These are phyloP conservation scores for Ophiosphaerella korrae DNA, from an alignment of 2,329 filamentous ascomycete species.

Conservation along the genomic window DNA sequence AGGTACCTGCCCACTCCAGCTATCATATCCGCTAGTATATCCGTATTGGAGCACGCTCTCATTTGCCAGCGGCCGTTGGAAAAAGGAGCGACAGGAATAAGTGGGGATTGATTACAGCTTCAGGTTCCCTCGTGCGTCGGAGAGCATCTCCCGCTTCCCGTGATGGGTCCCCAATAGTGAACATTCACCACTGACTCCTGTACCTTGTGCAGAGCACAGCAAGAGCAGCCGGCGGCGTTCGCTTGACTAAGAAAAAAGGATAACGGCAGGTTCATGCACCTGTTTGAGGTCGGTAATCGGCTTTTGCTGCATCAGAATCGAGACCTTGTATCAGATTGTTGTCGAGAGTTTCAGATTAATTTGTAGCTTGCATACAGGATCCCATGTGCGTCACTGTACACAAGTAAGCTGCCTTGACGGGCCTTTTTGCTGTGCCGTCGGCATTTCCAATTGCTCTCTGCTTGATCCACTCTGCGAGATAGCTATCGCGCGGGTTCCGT, in stretches of 20 bases:
- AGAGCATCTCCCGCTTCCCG: too few species aligned
- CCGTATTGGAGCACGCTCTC: neutral
- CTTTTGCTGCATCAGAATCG: conserved; percentile 41
- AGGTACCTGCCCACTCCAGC: neutral
- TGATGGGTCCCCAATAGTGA: neutral
- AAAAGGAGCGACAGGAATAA: neutral
- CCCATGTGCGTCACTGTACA: conserved; percentile 2
- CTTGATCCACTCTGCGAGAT: conserved; percentile 2
- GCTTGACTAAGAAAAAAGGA: neutral
- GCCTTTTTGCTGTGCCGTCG: conserved; percentile 21
- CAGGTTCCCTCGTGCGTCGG: too few species aligned
- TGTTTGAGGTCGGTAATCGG: conserved; percentile 41
- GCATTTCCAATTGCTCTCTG: conserved; percentile 7
- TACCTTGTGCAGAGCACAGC: neutral
- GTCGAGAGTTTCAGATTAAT: conserved; percentile 43
- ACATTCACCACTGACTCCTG: neutral
- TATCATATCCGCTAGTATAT: neutral
- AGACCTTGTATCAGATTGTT: conserved; percentile 37
- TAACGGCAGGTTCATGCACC: conserved; percentile 11
- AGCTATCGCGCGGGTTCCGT: neutral
- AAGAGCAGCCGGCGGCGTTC: neutral
- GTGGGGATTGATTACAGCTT: too few species aligned
- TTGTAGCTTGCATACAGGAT: conserved; percentile 28
- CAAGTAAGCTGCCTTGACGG: conserved; percentile 12
- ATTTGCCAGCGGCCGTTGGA: neutral